phyloP scores from a whole-genome alignment of 768 basidiomycete species.

The Lanmaoa pseudosensibilis region DNA sequence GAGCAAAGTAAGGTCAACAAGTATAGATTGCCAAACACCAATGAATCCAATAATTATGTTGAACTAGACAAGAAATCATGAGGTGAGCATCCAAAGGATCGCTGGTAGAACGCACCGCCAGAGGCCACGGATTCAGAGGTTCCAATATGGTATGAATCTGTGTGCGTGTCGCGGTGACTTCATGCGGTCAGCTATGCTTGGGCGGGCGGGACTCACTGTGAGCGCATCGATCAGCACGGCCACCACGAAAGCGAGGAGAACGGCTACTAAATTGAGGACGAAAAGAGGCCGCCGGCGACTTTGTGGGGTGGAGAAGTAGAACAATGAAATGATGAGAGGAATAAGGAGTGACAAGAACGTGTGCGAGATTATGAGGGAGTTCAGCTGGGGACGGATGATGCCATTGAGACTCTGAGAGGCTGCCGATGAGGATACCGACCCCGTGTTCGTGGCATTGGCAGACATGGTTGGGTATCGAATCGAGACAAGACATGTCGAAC shows the following conservation, averaged over 20 bases:
- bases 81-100: too few relatives aligned
- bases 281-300: conserved; percentile 19
- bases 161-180: not conserved
- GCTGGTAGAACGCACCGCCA: conserved; percentile 4
- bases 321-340: conserved; percentile 19
- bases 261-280: conserved; percentile 15
- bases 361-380: conserved; percentile 25
- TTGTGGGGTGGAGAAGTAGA: conserved; percentile 18
- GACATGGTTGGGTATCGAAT: conserved; percentile 3
- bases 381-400: conserved; percentile 13
- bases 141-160: conserved; percentile 24
- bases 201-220: not conserved
- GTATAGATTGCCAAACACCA: too few relatives aligned
- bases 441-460: not conserved
- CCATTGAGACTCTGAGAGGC: not conserved
- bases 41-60: too few relatives aligned
- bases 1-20: conserved; percentile 25
- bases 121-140: conserved; percentile 17
- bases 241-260: conserved; percentile 16
- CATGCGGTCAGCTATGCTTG: not conserved
- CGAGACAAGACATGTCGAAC: not conserved
- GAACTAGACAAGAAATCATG: too few relatives aligned
- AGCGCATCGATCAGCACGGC: conserved; percentile 8
- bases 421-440: not conserved
- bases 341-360: conserved; percentile 22